phyloP scores from a whole-genome alignment of 805 yeast genomes.

The Metschnikowia kunwiensis region DNA sequence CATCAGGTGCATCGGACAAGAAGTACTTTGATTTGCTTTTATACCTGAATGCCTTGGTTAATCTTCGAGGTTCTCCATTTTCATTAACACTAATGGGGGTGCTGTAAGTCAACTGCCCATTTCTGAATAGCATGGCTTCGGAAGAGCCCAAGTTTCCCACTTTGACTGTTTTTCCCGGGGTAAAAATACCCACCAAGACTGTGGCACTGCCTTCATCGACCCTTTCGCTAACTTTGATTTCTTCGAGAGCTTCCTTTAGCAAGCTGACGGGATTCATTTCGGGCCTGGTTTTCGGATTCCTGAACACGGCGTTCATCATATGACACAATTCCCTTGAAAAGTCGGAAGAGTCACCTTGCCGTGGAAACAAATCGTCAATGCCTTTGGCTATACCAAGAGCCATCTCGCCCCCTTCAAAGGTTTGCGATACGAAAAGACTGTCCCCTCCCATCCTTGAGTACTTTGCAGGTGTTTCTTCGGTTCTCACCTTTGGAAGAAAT shows the following conservation, averaged over 20 bases:
- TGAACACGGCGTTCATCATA: background rate
- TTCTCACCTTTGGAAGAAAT: background rate
- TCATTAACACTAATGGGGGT: background rate
- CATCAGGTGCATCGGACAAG: background rate
- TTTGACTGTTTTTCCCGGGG: conserved; percentile 2
- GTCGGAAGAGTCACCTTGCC: background rate
- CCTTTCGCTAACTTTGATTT: background rate
- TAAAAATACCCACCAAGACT: conserved; percentile 3
- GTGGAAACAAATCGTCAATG: background rate
- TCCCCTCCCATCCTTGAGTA: conserved; percentile 1
- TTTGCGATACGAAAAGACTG: conserved; percentile 3
- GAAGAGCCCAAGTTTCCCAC: conserved; percentile 4
- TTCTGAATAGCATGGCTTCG: conserved; percentile 5
- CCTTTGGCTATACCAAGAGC: conserved; percentile 7
- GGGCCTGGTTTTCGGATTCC: background rate
- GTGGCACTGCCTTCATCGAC: conserved; percentile 2
- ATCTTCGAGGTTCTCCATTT: conserved; percentile 1
- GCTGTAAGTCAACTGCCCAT: background rate
- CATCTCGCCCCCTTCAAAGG: conserved; percentile 1
- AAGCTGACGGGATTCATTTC: conserved; percentile 1
- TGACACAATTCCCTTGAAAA: conserved; percentile 5
- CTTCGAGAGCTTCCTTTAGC: conserved; percentile 1
- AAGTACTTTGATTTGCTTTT: background rate
- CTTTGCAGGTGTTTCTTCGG: background rate
- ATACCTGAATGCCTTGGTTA: background rate